These are phyloP conservation scores for Pseudohyphozyma bogoriensis DNA, from an alignment of 768 basidiomycete genomes.

Conservation along the genomic window DNA sequence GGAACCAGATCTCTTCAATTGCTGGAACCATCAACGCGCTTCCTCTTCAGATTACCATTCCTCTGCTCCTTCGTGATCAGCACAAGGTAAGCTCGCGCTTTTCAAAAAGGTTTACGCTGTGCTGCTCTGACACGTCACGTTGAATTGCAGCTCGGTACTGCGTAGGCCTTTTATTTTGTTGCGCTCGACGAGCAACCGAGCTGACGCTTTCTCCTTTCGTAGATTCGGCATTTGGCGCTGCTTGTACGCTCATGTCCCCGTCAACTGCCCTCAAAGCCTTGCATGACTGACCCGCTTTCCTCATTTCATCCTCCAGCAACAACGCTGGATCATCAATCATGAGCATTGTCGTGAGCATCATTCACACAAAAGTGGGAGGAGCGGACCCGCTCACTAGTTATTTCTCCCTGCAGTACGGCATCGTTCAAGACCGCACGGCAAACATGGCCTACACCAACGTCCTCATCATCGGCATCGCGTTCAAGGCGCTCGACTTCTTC, in stretches of 20 bases:
- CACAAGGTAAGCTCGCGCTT: not conserved
- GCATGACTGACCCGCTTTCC: no score
- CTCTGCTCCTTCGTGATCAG: not conserved
- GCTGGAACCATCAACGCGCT: not conserved
- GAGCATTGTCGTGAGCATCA: not conserved
- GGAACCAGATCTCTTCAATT: not conserved
- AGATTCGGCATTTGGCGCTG: not conserved
- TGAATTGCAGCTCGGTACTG: no score
- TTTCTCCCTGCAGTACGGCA: not conserved
- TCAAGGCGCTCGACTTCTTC: not conserved
- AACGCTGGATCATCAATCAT: not conserved
- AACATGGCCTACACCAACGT: not conserved
- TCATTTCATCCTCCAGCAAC: not conserved
- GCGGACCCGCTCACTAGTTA: no score
- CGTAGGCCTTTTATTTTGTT: no score
- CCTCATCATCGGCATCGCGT: not conserved
- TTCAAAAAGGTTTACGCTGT: no score
- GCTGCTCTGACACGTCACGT: no score
- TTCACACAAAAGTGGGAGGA: no score
- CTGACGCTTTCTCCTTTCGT: no score
- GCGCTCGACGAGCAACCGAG: no score
- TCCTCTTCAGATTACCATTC: not conserved
- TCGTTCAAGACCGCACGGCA: not conserved
- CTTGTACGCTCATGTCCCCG: no score
- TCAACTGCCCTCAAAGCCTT: no score